Base-by-base conservation (phyloP, 202 grass and related monocot genomes). In the Schoenoplectus triqueter region DNA sequence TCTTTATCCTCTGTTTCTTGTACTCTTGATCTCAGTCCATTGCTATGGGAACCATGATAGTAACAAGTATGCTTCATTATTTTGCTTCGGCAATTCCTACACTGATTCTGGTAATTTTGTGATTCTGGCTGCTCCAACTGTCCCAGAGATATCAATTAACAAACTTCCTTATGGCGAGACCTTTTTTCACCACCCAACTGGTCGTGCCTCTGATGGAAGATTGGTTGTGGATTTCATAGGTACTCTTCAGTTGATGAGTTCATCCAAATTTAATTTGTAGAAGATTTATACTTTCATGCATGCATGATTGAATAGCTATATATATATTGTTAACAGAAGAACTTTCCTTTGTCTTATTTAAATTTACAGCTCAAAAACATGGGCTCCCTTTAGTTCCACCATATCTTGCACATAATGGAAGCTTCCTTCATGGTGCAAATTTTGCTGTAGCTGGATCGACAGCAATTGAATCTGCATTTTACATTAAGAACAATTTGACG, bases 11-110 rank as follows among this genome's bases (percentile, higher is more conserved):
- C 79, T 81, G 7, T 49, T 76, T 68, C 56, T 86, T 42, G 6
- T 86, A 11, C 74, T 86, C 18, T 86, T 57, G 52, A 20, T 18
- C 59, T 85, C 50, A 65, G 10, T 8, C 64, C 5, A 15, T 78
- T 86, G 49, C 19, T 60, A 69, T 70, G 80, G 19, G 18, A 69
- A 45, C 5, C 10, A 42, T 56, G 46, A 64, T 44, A 45, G 3
- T 54, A 84, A 85, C 82, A 92, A 91, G 69, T 97, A 97, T 76
- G 88, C 84, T 54, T 89, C 95, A 13, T 87, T 97, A 83, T 97
- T 94, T 87, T 89, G 91, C 87, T 97, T 94, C 69, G 95, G 95
- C 47, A 82, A 97, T 87, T 97, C 95, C 69, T 91, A 92, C 40
- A 88, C 90, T 4, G 95, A 97, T 86, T 91, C 92, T 18, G 95